These are phyloP conservation scores for Pseudevernia furfuracea DNA, from an alignment of 495 filamentous ascomycete species.

Conservation along the genomic window DNA sequence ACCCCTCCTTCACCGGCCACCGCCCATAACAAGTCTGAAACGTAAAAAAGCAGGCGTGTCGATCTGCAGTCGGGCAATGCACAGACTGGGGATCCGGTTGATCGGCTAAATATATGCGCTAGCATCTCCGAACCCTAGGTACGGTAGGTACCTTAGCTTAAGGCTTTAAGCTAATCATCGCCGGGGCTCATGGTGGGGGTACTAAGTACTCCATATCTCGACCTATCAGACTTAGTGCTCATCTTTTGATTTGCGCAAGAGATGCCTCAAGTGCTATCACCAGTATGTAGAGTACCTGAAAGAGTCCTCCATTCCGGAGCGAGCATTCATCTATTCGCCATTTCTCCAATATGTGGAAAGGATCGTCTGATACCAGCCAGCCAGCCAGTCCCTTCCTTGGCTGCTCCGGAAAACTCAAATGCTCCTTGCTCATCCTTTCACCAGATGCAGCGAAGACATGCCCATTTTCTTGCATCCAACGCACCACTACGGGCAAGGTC, in stretches of 20 bases:
- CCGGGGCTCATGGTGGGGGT: not conserved
- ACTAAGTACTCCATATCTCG: too few relatives aligned
- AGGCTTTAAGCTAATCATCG: too few relatives aligned
- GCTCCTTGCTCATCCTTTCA: not conserved
- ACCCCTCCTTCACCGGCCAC: constrained; percentile 14
- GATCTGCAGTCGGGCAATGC: not conserved
- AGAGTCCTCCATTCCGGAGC: not conserved
- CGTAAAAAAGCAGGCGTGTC: constrained; percentile 1
- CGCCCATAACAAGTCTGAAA: constrained; percentile 14
- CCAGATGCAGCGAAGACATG: not conserved
- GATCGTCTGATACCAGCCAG: not conserved
- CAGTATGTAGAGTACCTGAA: too few relatives aligned
- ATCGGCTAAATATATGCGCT: not conserved
- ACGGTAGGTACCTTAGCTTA: too few relatives aligned
- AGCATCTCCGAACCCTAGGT: not conserved
- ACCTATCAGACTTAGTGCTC: not conserved
- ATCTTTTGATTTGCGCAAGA: not conserved
- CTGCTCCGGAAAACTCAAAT: not conserved
- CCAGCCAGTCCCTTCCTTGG: not conserved
- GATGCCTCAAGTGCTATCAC: not conserved
- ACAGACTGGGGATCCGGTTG: not conserved
- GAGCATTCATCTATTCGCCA: not conserved
- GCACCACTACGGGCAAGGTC: not conserved
- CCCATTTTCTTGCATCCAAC: not conserved
- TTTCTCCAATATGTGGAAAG: not conserved